phyloP scores from a whole-genome alignment of 108 stramenopile species.

The Mayamaea pseudoterrestris region DNA sequence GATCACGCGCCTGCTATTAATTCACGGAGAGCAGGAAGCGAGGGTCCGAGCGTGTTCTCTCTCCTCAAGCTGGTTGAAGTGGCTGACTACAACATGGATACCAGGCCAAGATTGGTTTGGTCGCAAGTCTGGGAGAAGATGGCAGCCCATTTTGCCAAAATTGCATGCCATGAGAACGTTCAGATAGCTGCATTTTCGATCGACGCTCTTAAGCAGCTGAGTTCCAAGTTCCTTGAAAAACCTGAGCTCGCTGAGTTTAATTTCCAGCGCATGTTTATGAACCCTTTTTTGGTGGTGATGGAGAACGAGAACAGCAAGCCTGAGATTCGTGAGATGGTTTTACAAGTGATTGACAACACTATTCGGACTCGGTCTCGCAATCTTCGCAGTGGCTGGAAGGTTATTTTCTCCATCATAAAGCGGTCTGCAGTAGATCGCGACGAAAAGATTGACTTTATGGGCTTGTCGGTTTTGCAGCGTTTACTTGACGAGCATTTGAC shows the following conservation, averaged over 20 bases:
- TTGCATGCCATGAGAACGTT: constrained; percentile 84
- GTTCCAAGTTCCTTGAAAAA: constrained; percentile 96
- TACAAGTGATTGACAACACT: constrained; percentile 79
- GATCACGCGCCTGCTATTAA: constrained; percentile 1
- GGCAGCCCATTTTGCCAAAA: constrained; percentile 82
- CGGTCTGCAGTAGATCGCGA: constrained; percentile 48
- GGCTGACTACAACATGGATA: constrained; percentile 96
- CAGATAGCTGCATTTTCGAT: constrained; percentile 95
- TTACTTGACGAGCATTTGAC: constrained; percentile 73
- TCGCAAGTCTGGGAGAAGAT: constrained; percentile 91
- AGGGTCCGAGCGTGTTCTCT: constrained; percentile 87
- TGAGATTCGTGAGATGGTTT: constrained; percentile 68
- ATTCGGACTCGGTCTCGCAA: constrained; percentile 65
- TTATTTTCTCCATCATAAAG: constrained; percentile 70
- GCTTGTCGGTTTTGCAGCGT: constrained; percentile 67
- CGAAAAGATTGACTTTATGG: constrained; percentile 48
- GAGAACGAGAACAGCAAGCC: constrained; percentile 48
- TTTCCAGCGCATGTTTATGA: constrained; percentile 93
- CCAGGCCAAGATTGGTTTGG: constrained; percentile 90
- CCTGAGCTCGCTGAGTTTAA: constrained; percentile 93
- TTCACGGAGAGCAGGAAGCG: constrained; percentile 5
- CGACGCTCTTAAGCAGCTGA: constrained; percentile 95
- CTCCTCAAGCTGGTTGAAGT: constrained; percentile 97
- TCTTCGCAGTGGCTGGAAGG: constrained; percentile 84
- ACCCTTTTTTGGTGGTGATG: constrained; percentile 83